Evolutionary conservation across 208 protist species (phyloP), one percentile per base, ranked within the genome.

Genomic region (Acanthamoeba healyi): DNA sequence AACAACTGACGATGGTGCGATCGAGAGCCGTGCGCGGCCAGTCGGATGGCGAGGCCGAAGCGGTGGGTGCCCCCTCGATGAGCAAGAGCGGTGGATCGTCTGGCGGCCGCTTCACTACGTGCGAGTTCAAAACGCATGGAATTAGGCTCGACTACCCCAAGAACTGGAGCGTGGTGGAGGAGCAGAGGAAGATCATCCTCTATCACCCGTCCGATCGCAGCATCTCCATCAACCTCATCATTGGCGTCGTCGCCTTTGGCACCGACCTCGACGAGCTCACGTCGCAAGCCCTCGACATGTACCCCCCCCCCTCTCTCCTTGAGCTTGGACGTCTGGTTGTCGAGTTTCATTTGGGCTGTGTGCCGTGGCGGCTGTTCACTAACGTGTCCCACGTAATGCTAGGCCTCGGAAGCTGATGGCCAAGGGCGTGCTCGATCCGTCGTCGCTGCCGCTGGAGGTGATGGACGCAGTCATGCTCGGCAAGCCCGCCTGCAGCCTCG

Each of bases 211-310:
- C 70, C 2, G 70, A 79, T 29, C 70, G 70, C 36, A 79, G 32
- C 70, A 79, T 79, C 70, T 79, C 70, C 70, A 79, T 79, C 70
- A 79, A 79, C 70, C 70, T 79, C 34, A 79, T 79, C 36, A 44
- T 79, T 17, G 70, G 70, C 19, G 70, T 79, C 24, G 38, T 79
- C 5, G 70, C 70, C 24, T 79, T 49, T 22, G 70, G 40, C 70
- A 79, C 70, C 34, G 70, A 79, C 36, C 70, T 79, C 10, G 70
- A 79, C 36, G 70, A 79, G 38, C 36, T 79, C 36, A 79, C 70
- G 22, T 15, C 70, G 4, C 70, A 79, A 79, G 70, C 70, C 70
- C 34, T 79, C 14, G 70, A 79, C 22, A 79, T 79, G 70, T 79
- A 46, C 70, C 34, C 17, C 46, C 36, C 29, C 15, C 70, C 38